Base-by-base conservation (phyloP, 495 filamentous ascomycete species). In the Oidiodendron maius region DNA sequence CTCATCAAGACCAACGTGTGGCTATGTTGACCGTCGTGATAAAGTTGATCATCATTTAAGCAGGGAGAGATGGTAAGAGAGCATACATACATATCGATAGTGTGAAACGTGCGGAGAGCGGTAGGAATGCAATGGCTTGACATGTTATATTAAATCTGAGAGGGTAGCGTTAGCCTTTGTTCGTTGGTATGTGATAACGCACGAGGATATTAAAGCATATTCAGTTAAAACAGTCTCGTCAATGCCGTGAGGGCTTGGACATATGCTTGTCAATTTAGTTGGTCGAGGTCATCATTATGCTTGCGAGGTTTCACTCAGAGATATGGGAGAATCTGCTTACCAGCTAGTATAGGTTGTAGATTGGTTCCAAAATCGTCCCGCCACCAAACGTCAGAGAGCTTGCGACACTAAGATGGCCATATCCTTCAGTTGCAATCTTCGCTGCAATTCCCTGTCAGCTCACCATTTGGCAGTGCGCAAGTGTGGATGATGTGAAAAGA, bases 241-340 rank as follows among this genome's bases (percentile, higher is more conserved):
- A 72, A 70, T 50, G 76, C 81, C 52, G 60, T 68, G 63, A 67
- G n/a, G 74, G 77, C 83, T 89, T 77, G 67, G 84, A 89, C 83
- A 89, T 89, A 89, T 89, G 84, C 84, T 89, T 89, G 84, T 87
- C 82, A 69, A 72, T 81, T n/a, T n/a, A 75, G 65, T 61, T 43
- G 51, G 71, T 68, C 75, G 64, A 69, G 70, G 76, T 86, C 82
- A 87, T 86, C 82, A 85, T 76, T 57, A 60, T 61, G 53, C 55
- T 53, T 49, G 23, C 44, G 40, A 47, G 21, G 40, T 55, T 24
- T 34, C 22, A 40, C 37, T 34, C 8, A 30, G 26, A 5, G 26
- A 12, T 5, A 12, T 30, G 12, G 26, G 26, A 30, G 12, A 30
- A 34, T 34, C 28, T 34, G n/a, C 8, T 34, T n/a, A 34, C 9